phyloP scores from a whole-genome alignment of 2,329 filamentous ascomycete genomes.

The Fusarium bactridioides region DNA sequence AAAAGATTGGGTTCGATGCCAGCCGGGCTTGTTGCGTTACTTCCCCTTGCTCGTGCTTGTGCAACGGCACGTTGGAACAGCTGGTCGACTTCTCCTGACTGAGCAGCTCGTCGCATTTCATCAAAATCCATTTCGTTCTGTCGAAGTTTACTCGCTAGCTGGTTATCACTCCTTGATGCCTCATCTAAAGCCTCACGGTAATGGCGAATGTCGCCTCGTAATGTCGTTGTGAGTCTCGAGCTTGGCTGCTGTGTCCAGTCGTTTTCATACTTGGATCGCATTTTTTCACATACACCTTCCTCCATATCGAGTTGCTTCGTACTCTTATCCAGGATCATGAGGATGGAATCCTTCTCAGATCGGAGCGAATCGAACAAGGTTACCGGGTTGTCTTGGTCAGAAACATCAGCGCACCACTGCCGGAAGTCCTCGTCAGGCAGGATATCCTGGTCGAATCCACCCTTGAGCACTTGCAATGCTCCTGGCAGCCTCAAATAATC shows the following conservation, averaged over 20 bases:
- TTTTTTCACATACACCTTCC: conserved; percentile 98
- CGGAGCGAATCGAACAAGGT: conserved; percentile 81
- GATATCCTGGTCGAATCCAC: conserved; percentile 89
- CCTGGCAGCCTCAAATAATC: conserved; percentile 92
- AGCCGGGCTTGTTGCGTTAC: conserved; percentile 67
- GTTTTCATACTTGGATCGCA: conserved; percentile 94
- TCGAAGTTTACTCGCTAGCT: conserved; percentile 82
- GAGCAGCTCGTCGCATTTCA: conserved; percentile 90
- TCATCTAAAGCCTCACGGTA: conserved; percentile 92
- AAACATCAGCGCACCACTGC: conserved; percentile 92
- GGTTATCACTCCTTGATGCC: conserved; percentile 83
- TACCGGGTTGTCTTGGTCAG: conserved; percentile 81
- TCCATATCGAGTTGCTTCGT: conserved; percentile 94
- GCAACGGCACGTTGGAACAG: conserved; percentile 88
- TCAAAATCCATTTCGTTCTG: conserved; percentile 91
- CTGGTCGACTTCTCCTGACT: conserved; percentile 85
- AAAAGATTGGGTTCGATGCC: conserved; percentile 77
- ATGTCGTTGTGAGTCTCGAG: conserved; percentile 83
- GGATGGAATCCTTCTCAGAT: conserved; percentile 78
- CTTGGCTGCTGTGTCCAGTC: conserved; percentile 99
- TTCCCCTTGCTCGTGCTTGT: conserved; percentile 74
- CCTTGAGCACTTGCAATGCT: conserved; percentile 89
- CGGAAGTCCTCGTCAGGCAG: conserved; percentile 90
- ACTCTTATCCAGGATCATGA: conserved; percentile 77
- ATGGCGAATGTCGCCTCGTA: conserved; percentile 85